Evolutionary conservation across 2,329 filamentous ascomycete species (phyloP), one percentile per base, ranked within the genome.

Genomic region (Fusarium equiseti): DNA sequence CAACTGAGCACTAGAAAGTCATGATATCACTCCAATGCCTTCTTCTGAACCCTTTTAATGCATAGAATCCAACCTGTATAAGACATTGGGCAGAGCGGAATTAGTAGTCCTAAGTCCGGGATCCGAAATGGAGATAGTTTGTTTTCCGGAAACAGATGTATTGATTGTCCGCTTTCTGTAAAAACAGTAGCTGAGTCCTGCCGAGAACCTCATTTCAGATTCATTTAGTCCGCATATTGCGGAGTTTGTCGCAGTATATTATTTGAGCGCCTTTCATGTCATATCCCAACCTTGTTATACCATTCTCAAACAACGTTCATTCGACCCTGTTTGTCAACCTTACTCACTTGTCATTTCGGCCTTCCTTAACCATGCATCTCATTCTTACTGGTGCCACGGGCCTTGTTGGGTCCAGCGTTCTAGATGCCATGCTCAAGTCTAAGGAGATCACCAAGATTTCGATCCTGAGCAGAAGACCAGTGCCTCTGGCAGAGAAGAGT

Each of bases 311-410:
- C 9, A 7, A 52, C 9, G 1, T 27, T 6, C 9, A 27, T 52
- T 7, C 35, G n/a, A 18, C 35, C 11, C 10, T n/a, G 18, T n/a
- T 16, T 35, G n/a, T 2, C 8, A 57, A 15, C 11, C 27, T 6
- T 29, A 32, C 18, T 29, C 10, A 40, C 10, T 20, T 40, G 4
- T 16, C 26, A 24, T 31, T 18, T 8, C 29, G 32, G n/a, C 9
- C 20, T 20, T 5, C 9, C 13, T 10, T 16, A 32, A 31, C n/a
- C 26, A 72, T 73, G 70, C 70, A 72, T 66, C 66, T 73, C 38
- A 68, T 72, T 6, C 70, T 72, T 86, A 80, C 70, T 22, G 66
- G 70, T 1, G 70, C 70, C 26, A 72, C 70, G 3, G 70, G 70
- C 40, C 63, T 72, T 3, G 56, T 72, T 15, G 70, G 70, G 26